Evolutionary conservation across 225 moss, liverwort and hornwort species (phyloP), one percentile per base, ranked within the genome.

Genomic region (Anthoceros angustus): DNA sequence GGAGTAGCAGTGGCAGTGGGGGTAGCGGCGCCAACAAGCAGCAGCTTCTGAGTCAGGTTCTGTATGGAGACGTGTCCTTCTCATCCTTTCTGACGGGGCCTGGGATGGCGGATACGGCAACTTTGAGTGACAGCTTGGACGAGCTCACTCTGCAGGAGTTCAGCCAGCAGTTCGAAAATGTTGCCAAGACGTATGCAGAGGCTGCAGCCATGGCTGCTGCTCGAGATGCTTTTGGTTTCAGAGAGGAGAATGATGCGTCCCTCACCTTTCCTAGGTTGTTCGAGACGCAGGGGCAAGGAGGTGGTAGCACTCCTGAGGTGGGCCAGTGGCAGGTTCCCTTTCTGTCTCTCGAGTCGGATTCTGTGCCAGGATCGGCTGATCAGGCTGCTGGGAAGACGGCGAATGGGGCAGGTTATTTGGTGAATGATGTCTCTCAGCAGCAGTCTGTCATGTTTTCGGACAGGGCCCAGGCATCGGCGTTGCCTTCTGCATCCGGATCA

Each of bases 171-270:
- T 55, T 55, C 23, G 55, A 55, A 20, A 55, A 23, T 20, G 55
- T 55, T 55, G 55, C 55, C 55, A 55, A 55, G 55, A 18, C 55
- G 4, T 55, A 55, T 55, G 55, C 55, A 12, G 55, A 55, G n/a
- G 55, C 55, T 18, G 55, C 55, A 23, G 55, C 55, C n/a, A 7
- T 55, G 7, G 55, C 55, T 23, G 55, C 55, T 55, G 55, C 55
- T 7, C 18, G n/a, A 55, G 55, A 55, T 55, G 55, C 55, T 15
- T 55, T 55, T 55, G 55, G 18, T 8, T 55, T 55, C 55, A 55
- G 12, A 15, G 55, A 55, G 55, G 55, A 55, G 14, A 55, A 55
- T 20, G 55, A 55, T 20, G 55, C 55, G 4, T 55, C 55, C 23
- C 55, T 55, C 14, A 55, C 55, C 12, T 55, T 55, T 55, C 55